Percentiles rank a stretch among this genome's conserved stretches.
Conservation (phyloP, 2,329 filamentous ascomycete species). For the Neonectria sp. region DNA sequence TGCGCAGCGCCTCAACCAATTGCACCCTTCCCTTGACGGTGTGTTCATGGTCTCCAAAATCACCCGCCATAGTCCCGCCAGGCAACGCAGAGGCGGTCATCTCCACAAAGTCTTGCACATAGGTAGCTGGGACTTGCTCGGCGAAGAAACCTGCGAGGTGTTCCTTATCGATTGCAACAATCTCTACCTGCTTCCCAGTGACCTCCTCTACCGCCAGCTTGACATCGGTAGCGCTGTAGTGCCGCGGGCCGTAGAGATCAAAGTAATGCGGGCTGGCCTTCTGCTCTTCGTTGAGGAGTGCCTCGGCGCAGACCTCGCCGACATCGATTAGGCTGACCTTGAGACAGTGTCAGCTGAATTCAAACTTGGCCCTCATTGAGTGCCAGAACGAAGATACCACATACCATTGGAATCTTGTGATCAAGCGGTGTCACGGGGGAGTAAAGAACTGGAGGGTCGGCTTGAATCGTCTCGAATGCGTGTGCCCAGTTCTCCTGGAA, state of each 20-base stretch:
- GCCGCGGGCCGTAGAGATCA: constrained; percentile 48
- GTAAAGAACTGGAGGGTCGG: constrained; percentile 44
- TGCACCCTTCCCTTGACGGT: constrained; percentile 45
- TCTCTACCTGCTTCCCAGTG: constrained; percentile 44
- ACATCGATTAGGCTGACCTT: constrained; percentile 52
- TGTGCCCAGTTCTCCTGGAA: constrained; percentile 44
- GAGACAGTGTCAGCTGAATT: neutral
- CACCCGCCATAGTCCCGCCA: constrained; percentile 44
- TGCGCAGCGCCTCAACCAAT: constrained; percentile 44
- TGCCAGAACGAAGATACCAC: neutral
- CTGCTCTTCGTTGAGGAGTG: constrained; percentile 35
- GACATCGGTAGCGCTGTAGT: constrained; percentile 49
- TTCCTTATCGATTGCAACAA: constrained; percentile 42
- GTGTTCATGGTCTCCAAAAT: constrained; percentile 44
- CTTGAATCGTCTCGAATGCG: constrained; percentile 37
- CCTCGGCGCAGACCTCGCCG: constrained; percentile 43
- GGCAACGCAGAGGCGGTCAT: constrained; percentile 45
- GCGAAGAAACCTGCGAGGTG: constrained; percentile 45
- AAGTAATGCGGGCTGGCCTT: constrained; percentile 36
- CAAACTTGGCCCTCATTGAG: neutral
- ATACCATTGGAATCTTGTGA: constrained; percentile 54
- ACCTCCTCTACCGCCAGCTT: constrained; percentile 47
- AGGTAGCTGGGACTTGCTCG: constrained; percentile 37
- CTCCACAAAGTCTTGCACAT: constrained; percentile 48
- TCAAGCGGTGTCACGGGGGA: constrained; percentile 47